These are phyloP conservation scores for Coniella vitis DNA, from an alignment of 2,329 filamentous ascomycete species.

Conservation along the genomic window DNA sequence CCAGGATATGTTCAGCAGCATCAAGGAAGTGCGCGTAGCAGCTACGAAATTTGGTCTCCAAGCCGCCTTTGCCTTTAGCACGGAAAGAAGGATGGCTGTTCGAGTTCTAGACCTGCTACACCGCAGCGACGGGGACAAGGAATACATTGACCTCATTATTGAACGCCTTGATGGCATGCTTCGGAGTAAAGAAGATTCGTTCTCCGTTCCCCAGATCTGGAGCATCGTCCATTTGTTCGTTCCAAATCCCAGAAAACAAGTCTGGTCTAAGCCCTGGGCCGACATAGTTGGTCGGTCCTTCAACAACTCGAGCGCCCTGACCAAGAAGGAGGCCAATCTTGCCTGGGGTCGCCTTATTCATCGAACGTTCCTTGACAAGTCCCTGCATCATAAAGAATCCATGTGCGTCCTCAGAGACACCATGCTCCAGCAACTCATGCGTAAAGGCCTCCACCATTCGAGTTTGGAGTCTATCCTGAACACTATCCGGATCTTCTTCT, in stretches of 20 bases:
- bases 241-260: slow-evolving; percentile 64
- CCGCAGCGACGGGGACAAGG: slow-evolving; percentile 49
- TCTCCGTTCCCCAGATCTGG: slow-evolving; percentile 82
- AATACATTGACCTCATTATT: slow-evolving; percentile 64
- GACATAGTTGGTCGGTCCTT: slow-evolving; percentile 75
- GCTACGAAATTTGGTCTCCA: slow-evolving; percentile 71
- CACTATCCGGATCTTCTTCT: slow-evolving; percentile 73
- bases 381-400: slow-evolving; percentile 14
- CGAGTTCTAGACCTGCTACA: slow-evolving; percentile 60
- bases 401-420: slow-evolving; percentile 51
- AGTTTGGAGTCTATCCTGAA: slow-evolving; percentile 55
- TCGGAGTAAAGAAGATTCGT: slow-evolving; percentile 52
- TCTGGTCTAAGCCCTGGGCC: slow-evolving; percentile 68
- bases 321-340: slow-evolving; percentile 69
- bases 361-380: slow-evolving; percentile 58
- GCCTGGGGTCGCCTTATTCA: slow-evolving; percentile 85
- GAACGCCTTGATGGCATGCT: slow-evolving; percentile 63
- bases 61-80: slow-evolving; percentile 61
- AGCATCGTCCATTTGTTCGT: slow-evolving; percentile 73
- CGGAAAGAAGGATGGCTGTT: slow-evolving; percentile 60
- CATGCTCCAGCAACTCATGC: slow-evolving; percentile 60
- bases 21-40: slow-evolving; percentile 67
- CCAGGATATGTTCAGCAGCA: slow-evolving; percentile 69
- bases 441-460: slow-evolving; percentile 52
- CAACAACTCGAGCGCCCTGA: slow-evolving; percentile 65